Evolutionary conservation across 495 filamentous ascomycete species (phyloP), one percentile per base, ranked within the genome.

Genomic region (Beverwykella pulmonaria): DNA sequence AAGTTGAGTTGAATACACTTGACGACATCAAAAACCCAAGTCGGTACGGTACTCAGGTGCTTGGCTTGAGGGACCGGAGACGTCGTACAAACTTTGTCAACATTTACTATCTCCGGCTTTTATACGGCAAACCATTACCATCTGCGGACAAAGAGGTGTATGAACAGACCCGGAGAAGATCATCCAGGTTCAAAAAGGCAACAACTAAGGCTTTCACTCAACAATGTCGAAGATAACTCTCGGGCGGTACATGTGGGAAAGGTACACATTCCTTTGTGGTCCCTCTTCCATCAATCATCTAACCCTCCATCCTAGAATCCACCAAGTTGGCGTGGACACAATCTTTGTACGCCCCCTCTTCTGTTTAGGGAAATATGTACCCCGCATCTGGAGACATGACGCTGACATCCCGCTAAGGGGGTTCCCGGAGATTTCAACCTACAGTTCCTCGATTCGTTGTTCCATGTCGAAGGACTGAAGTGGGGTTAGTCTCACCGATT

Each of bases 371-470:
- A n/a, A 44, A n/a, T n/a, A n/a, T n/a, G 39, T 44, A 44, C 39
- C 39, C 39, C 39, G 39, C 39, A 44, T n/a, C 39, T 15, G 17
- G 17, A n/a, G 39, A 12, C 4, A 10, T 44, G 39, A n/a, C 39
- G 39, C 39, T 44, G 39, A 44, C 39, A 44, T 44, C 3, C 39
- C 17, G 17, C 39, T 44, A 2, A 72, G 70, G 70, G 72, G 7
- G 61, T 71, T 20, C 70, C 72, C 17, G 68, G 74, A 32, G 72
- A 74, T 49, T 75, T 77, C 72, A 74, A 77, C 32, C 62, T 75
- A 2, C 69, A 76, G 23, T 60, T 77, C 36, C 70, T 78, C 0
- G 77, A 79, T 46, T 65, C 75, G 41, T 70, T 79, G 57, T 78
- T 71, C 59, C 44, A 76, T 17, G 76, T 78, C 10, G 47, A 73